These are phyloP conservation scores for Claviceps humidiphila DNA, from an alignment of 2,329 filamentous ascomycete species.

Conservation along the genomic window DNA sequence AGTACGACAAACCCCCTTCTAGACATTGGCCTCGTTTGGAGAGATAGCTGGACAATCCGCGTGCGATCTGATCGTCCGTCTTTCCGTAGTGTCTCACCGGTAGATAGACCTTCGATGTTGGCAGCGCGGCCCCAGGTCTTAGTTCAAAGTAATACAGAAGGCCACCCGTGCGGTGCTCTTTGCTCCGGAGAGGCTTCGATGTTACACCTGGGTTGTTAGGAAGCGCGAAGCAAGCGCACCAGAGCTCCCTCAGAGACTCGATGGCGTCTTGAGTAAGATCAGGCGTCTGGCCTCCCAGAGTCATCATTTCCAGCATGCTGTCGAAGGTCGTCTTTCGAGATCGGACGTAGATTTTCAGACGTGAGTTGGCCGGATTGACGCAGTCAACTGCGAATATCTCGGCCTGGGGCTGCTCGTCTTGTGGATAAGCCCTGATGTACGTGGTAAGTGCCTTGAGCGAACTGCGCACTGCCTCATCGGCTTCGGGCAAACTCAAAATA, in stretches of 20 bases:
- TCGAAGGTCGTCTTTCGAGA: conserved; percentile 16
- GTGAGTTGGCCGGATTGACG: conserved; percentile 13
- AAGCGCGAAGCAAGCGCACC: neutral
- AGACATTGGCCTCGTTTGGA: neutral
- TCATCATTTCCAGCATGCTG: conserved; percentile 14
- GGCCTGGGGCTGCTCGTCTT: neutral
- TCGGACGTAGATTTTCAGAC: conserved; percentile 25
- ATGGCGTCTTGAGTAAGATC: neutral
- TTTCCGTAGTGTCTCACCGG: conserved; percentile 21
- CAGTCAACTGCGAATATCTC: conserved; percentile 23
- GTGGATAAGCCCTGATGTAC: neutral
- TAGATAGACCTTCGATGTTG: conserved; percentile 20
- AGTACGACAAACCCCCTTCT: neutral
- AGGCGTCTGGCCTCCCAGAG: conserved; percentile 10
- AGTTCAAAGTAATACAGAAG: conserved; percentile 23
- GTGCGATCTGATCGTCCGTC: neutral
- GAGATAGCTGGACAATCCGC: neutral
- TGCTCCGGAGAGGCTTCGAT: conserved; percentile 6
- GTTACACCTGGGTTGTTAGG: neutral
- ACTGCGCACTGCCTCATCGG: neutral
- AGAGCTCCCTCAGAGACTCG: neutral
- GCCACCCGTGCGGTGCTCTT: conserved; percentile 19
- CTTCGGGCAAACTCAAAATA: neutral
- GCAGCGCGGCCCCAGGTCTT: conserved; percentile 5
- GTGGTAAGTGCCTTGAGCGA: conserved; percentile 2